These are phyloP conservation scores for Dendrobium huoshanense DNA, from an alignment of 106 monocot species.

Conservation along the genomic window DNA sequence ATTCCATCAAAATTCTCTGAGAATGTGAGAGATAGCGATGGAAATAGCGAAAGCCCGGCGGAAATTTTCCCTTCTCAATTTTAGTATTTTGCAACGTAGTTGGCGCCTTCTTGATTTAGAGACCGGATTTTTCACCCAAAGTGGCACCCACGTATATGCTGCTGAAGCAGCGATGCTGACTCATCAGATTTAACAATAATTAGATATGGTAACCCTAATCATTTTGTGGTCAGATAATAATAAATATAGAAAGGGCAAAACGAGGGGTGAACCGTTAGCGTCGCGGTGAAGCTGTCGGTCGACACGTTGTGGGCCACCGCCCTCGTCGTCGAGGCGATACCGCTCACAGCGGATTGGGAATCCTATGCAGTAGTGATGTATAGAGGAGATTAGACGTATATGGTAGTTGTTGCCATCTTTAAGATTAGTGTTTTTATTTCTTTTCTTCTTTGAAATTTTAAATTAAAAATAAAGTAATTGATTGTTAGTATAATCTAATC, in stretches of 20 bases:
- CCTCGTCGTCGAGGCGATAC: not conserved
- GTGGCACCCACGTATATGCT: not conserved
- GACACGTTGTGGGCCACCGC: not conserved
- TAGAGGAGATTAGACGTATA: not conserved
- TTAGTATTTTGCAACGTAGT: not conserved
- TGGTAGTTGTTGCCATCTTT: not conserved
- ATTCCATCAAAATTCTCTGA: not conserved
- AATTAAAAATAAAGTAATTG: no score
- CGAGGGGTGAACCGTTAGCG: not conserved
- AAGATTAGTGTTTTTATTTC: not conserved
- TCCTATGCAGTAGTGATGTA: not conserved
- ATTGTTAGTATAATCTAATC: no score
- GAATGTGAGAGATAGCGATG: not conserved
- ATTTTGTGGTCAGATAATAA: no score
- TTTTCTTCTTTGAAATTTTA: no score
- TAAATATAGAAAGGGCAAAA: not conserved
- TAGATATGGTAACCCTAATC: not conserved
- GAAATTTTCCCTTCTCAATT: not conserved
- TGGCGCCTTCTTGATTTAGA: not conserved
- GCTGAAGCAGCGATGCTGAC: not conserved
- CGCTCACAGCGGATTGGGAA: not conserved
- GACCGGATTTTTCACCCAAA: not conserved
- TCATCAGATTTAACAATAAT: not conserved
- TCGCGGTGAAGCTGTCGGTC: not conserved
- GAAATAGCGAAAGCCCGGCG: not conserved